Evolutionary conservation across 2,329 filamentous ascomycete species (phyloP).

Genomic region (Pseudocercospora pini-densiflorae): DNA sequence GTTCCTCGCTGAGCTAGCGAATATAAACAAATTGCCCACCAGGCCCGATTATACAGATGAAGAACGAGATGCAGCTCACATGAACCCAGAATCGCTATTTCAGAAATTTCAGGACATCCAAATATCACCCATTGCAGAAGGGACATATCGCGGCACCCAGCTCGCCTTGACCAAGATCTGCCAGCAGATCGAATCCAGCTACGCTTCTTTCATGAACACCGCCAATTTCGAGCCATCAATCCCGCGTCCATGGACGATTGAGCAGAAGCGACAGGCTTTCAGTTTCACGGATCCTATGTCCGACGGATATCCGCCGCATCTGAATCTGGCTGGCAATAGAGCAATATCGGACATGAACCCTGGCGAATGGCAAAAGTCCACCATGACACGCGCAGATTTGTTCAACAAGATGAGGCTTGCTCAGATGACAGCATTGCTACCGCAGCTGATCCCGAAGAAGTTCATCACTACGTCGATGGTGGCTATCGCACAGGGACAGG

Average conservation of each 20-base stretch:
- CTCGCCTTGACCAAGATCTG: conserved; percentile 31
- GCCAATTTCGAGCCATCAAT: conserved; percentile 31
- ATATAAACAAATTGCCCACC: conserved; percentile 16
- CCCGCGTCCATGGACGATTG: conserved; percentile 22
- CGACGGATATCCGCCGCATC: conserved; percentile 38
- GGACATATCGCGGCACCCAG: conserved; percentile 29
- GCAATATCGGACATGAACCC: conserved; percentile 29
- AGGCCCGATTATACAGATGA: conserved; percentile 18
- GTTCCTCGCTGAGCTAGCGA: conserved; percentile 26
- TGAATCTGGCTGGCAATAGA: conserved; percentile 33
- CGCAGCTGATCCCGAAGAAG: conserved; percentile 31
- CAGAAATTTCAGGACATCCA: conserved; percentile 19
- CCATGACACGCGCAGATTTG: conserved; percentile 24
- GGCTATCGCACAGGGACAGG: conserved; percentile 8
- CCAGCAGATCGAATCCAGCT: conserved; percentile 28
- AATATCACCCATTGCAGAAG: conserved; percentile 21
- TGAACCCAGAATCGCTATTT: conserved; percentile 27
- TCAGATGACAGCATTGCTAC: conserved; percentile 33
- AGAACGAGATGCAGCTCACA: conserved; percentile 18
- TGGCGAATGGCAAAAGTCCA: conserved; percentile 15
- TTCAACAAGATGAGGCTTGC: conserved; percentile 36
- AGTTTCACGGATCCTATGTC: conserved; percentile 26
- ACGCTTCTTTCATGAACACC: conserved; percentile 28
- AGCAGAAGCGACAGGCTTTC: conserved; percentile 28
- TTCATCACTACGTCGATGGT: conserved; percentile 17